These are phyloP conservation scores for Teratosphaeria zuluensis DNA, from an alignment of 2,329 filamentous ascomycete genomes.

Conservation along the genomic window DNA sequence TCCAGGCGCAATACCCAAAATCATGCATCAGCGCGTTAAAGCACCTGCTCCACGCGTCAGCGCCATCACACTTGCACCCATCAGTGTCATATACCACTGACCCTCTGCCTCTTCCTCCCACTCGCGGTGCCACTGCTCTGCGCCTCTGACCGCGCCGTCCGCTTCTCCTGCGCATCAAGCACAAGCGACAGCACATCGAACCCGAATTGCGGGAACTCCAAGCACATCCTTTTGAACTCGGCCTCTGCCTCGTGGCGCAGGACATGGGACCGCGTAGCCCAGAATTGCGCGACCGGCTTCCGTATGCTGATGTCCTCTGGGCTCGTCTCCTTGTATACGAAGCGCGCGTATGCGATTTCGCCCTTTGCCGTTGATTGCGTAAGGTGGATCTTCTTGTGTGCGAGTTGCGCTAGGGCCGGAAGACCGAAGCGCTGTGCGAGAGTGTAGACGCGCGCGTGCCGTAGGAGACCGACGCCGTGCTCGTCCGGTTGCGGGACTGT, in stretches of 20 bases:
- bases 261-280: conserved; percentile 71
- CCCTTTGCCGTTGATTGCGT: conserved; percentile 79
- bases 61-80: neutral
- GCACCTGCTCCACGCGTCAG: neutral
- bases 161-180: conserved; percentile 42
- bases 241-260: conserved; percentile 76
- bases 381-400: conserved; percentile 84
- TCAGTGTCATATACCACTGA: conserved; percentile 8
- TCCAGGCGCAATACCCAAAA: neutral
- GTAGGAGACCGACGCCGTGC: conserved; percentile 72
- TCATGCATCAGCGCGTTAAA: neutral
- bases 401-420: conserved; percentile 59
- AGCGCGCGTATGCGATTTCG: conserved; percentile 85
- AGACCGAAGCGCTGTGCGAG: conserved; percentile 68
- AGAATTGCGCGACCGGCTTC: conserved; percentile 79
- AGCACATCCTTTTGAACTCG: conserved; percentile 74
- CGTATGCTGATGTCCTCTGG: conserved; percentile 63
- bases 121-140: conserved; percentile 26
- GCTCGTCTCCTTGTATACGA: conserved; percentile 70
- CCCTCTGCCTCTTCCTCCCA: conserved; percentile 29
- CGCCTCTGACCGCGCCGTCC: conserved; percentile 27
- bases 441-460: conserved; percentile 83
- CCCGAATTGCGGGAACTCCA: conserved; percentile 84
- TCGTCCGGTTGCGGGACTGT: conserved; percentile 58
- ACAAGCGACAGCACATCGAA: conserved; percentile 76